Evolutionary conservation across 2,329 filamentous ascomycete species (phyloP), one percentile per base, ranked within the genome.

Genomic region (Pseudogymnoascus sp.): DNA sequence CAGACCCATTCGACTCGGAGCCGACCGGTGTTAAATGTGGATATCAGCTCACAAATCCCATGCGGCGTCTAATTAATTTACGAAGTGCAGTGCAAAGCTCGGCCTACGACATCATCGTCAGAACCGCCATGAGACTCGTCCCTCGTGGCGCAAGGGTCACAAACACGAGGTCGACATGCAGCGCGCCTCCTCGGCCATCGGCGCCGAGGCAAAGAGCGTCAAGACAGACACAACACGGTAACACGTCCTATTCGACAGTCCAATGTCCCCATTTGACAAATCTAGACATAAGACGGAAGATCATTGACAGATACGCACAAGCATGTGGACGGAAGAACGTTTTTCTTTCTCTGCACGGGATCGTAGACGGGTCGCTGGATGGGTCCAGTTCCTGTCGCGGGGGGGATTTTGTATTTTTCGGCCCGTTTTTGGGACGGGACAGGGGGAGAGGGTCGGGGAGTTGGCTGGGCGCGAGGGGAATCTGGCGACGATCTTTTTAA

Each of bases 351-450:
- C 5, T 33, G 21, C 26, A 31, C 29, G 26, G 16, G n/a, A 4
- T 5, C 29, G 29, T 4, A 19, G 50, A 33, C 50, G 26, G 50
- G 50, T 31, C 50, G 7, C n/a, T 33, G 50, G 29, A 56, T 33
- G 50, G 50, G 50, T 6, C 50, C n/a, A 33, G 50, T 56, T 56
- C 50, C 50, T 19, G 24, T 29, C 7, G 24, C 29, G 24, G 44
- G 44, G 44, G 7, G 7, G 29, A 50, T 50, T 47, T 16, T 5
- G 10, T 14, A 19, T 56, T 33, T 56, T 56, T 56, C 50, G 50
- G 50, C n/a, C 50, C 50, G 50, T 56, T 56, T 56, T 56, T 16
- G 50, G 50, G 50, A 56, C 26, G 50, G 50, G 26, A 56, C 50
- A 33, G 50, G n/a, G 29, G 44, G 29, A 6, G 8, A 7, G 26